Evolutionary conservation across 176 grass and related monocot genomes (phyloP).

Genomic region (Aechmea fasciata): DNA sequence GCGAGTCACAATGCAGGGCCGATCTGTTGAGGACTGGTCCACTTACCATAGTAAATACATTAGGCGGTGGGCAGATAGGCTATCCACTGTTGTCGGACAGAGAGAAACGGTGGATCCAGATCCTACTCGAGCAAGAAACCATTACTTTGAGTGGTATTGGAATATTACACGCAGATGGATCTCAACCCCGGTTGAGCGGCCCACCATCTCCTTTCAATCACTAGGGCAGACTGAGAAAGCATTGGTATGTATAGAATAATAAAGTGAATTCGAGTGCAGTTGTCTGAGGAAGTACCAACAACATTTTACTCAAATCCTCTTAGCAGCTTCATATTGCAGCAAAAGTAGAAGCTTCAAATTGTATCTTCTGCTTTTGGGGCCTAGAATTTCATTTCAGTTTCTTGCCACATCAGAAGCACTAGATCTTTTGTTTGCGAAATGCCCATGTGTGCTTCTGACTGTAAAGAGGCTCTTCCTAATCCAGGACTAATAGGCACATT

Average conservation of each 20-base stretch:
- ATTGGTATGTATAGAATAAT: slow-evolving; percentile 28
- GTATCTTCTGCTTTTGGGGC: neutral
- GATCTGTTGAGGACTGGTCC: slow-evolving; percentile 41
- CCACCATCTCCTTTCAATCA: slow-evolving; percentile 23
- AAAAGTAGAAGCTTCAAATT: neutral
- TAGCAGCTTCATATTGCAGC: too few species aligned
- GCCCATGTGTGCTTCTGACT: neutral
- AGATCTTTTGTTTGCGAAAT: neutral
- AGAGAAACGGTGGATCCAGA: slow-evolving; percentile 17
- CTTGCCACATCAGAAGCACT: too few species aligned
- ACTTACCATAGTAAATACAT: slow-evolving; percentile 40
- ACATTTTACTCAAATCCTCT: too few species aligned
- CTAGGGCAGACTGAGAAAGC: slow-evolving; percentile 18
- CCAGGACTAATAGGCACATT: too few species aligned
- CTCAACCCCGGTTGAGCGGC: slow-evolving; percentile 35
- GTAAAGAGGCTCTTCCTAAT: too few species aligned
- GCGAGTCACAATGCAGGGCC: slow-evolving; percentile 39
- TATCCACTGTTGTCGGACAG: slow-evolving; percentile 14
- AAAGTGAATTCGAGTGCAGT: neutral
- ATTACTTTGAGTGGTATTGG: slow-evolving; percentile 42
- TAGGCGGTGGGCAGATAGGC: slow-evolving; percentile 25
- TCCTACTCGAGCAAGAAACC: slow-evolving; percentile 30
- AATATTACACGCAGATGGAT: slow-evolving; percentile 36
- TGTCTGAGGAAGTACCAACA: too few species aligned
- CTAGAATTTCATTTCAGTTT: neutral